These are phyloP conservation scores for Chaetoceros tenuissimus DNA, from an alignment of 108 stramenopile species.

Conservation along the genomic window DNA sequence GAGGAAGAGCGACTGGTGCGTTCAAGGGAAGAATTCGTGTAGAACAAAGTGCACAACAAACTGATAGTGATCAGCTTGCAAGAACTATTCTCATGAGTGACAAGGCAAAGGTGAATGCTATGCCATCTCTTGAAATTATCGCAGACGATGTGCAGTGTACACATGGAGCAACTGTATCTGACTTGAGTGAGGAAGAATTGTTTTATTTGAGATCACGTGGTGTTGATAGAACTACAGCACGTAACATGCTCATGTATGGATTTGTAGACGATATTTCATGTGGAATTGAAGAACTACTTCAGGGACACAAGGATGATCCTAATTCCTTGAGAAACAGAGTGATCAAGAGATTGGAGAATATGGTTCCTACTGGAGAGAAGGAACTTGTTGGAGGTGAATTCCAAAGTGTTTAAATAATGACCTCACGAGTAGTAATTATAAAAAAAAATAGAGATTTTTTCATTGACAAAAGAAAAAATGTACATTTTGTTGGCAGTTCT, in stretches of 20 bases:
- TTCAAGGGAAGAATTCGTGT: constrained; percentile 94
- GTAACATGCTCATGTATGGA: constrained; percentile 84
- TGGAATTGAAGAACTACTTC: constrained; percentile 44
- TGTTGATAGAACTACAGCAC: constrained; percentile 51
- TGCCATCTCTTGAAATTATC: constrained; percentile 90
- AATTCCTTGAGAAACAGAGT: constrained; percentile 59
- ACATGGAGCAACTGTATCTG: constrained; percentile 93
- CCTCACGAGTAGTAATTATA: too few species aligned
- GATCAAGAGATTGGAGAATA: constrained; percentile 55
- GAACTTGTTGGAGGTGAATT: constrained; percentile 62
- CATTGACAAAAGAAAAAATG: too few species aligned
- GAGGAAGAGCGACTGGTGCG: constrained; percentile 70
- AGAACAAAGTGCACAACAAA: constrained; percentile 88
- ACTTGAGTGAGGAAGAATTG: constrained; percentile 89
- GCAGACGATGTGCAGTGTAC: constrained; percentile 93
- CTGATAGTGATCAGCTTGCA: constrained; percentile 84
- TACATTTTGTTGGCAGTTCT: too few species aligned
- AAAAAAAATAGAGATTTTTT: too few species aligned
- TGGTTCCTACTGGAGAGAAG: constrained; percentile 77
- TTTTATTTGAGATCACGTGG: constrained; percentile 90
- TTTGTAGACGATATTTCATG: constrained; percentile 72
- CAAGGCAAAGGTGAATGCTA: constrained; percentile 73
- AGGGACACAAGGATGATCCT: constrained; percentile 46
- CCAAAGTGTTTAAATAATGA: constrained; percentile 53
- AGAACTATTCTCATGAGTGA: constrained; percentile 83